These are phyloP conservation scores for Lachancea quebecensis DNA, from an alignment of 805 yeast species.

Conservation along the genomic window DNA sequence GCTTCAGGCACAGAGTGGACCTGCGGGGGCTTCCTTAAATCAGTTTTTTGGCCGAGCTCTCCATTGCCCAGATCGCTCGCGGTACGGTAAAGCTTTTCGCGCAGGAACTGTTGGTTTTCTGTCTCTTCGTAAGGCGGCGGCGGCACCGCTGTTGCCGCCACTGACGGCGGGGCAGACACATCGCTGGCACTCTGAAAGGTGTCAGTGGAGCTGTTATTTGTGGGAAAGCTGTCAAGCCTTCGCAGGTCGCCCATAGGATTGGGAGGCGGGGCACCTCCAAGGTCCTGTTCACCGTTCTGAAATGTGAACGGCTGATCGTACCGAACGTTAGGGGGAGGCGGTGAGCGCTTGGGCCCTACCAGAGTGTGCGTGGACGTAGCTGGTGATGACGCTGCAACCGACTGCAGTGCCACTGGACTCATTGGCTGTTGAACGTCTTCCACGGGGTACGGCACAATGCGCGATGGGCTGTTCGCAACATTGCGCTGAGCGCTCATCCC, in stretches of 20 bases:
- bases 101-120: slow-evolving; percentile 11
- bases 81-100: slow-evolving; percentile 16
- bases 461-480: slow-evolving; percentile 1
- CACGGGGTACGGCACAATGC: slow-evolving; percentile 18
- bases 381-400: not conserved
- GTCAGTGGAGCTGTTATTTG: slow-evolving; percentile 5
- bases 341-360: not conserved
- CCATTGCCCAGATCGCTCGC: not conserved
- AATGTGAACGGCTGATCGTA: slow-evolving; percentile 14
- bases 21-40: no score
- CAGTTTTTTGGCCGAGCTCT: not conserved
- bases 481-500: not conserved
- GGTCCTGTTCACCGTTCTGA: not conserved
- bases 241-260: not conserved
- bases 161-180: not conserved
- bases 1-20: not conserved
- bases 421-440: slow-evolving; percentile 16
- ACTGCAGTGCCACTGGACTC: slow-evolving; percentile 12
- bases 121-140: slow-evolving; percentile 21
- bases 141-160: slow-evolving; percentile 1
- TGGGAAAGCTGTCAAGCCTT: not conserved
- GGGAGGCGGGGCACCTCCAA: not conserved
- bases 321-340: slow-evolving; percentile 5
- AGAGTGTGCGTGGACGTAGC: not conserved
- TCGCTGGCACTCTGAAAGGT: slow-evolving; percentile 8